Evolutionary conservation across 148 eudicot species (phyloP), one percentile per base, ranked within the genome.

Genomic region (Rhododendron molle): DNA sequence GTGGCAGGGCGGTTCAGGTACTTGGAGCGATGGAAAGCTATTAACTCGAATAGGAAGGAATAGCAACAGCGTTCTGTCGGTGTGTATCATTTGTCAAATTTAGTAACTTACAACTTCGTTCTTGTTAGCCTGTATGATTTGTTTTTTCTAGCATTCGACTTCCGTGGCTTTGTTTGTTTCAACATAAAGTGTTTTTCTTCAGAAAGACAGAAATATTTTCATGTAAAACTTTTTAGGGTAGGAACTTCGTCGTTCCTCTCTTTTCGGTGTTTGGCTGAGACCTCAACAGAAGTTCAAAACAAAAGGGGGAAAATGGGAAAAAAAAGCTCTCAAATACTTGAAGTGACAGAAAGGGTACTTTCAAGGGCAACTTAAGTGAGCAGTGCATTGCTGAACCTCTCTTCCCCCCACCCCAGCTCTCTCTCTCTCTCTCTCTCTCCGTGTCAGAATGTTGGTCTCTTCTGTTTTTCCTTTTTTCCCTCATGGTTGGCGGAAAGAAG

Each of bases 1-100:
- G 85, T 95, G 92, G 94, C 99, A 97, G 99, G 99, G 99, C 92
- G 98, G 98, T 97, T 98, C 99, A 97, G 99, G 99, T 94, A 97
- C 99, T 83, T 97, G 99, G 98, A 95, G 99, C 89, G 98, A 97
- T 76, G 98, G 99, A 40, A 97, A 97, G 87, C 93, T 97, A 38
- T 98, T 97, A 62, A 97, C 99, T 76, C 92, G 98, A 91, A 97
- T 95, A 86, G 99, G 99, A 84, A 93, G 93, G 92, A 97, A 95
- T 86, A 93, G 97, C 91, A 86, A 88, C 52, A 89, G 96, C 88
- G 98, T 97, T 88, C 87, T 91, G 83, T 93, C 94, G 83, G 98
- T 97, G 89, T 93, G 96, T 81, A 83, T 84, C 46, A 67, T 89
- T 89, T 36, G 38, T 84, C 32, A 58, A 82, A 76, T 38, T 23